These are phyloP conservation scores for Naganishia liquefaciens DNA, from an alignment of 1,284 basidiomycete species.

Conservation along the genomic window DNA sequence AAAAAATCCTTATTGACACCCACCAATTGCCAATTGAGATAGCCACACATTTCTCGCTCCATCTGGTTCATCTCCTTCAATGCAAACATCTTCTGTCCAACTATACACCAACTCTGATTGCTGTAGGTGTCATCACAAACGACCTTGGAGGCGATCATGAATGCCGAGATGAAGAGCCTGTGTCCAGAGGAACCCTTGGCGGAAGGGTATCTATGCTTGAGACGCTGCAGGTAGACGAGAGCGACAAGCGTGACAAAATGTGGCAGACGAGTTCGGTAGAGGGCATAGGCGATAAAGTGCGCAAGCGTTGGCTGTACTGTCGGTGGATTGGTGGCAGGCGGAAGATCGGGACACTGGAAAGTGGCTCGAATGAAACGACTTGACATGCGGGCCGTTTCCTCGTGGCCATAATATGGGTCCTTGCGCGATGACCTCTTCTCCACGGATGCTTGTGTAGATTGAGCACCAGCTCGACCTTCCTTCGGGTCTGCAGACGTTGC, in stretches of 20 bases:
- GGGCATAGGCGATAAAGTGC: conserved; percentile 82
- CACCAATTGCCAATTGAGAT: conserved; percentile 81
- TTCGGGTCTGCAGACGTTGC: not conserved
- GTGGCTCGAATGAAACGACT: conserved; percentile 70
- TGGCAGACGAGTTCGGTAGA: conserved; percentile 84
- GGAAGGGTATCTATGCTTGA: conserved; percentile 88
- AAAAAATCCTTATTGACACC: not conserved
- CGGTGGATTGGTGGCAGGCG: conserved; percentile 44
- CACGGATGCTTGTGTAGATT: not conserved
- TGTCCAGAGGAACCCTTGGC: conserved; percentile 89
- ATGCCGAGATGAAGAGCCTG: conserved; percentile 84
- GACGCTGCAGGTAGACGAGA: conserved; percentile 76
- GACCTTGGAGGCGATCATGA: conserved; percentile 72
- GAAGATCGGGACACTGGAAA: conserved; percentile 54
- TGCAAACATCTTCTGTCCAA: conserved; percentile 87
- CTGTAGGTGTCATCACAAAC: conserved; percentile 95
- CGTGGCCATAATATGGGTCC: conserved; percentile 80
- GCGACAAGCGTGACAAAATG: conserved; percentile 79
- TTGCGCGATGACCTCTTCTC: conserved; percentile 23
- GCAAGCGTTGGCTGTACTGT: conserved; percentile 63
- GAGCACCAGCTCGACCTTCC: not conserved
- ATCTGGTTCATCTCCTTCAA: conserved; percentile 92
- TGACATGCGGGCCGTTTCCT: conserved; percentile 64
- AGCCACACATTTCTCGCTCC: conserved; percentile 91
- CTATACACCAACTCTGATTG: conserved; percentile 93